Evolutionary conservation across 2,329 filamentous ascomycete genomes (phyloP), one percentile per base, ranked within the genome.

Genomic region (Neonectria ditissima): DNA sequence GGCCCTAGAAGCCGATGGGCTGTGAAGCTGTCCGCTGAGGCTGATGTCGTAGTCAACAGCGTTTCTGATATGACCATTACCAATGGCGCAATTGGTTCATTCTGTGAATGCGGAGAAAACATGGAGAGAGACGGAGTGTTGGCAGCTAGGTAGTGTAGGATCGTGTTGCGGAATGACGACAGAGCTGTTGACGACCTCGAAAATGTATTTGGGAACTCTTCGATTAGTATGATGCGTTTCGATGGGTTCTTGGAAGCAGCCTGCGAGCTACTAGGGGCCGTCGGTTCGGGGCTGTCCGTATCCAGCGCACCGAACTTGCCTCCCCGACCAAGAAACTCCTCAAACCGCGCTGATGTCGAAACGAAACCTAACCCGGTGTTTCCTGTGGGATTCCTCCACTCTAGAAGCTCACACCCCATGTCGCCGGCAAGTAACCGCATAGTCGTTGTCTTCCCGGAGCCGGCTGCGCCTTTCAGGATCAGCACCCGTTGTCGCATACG

Each of bases 61-160:
- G 93, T 97, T 78, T 99, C 96, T 0, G 96, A 97, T 54, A 99
- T 89, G 62, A 99, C 87, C 81, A 99, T 90, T 32, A 99, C 87
- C 37, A 98, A 84, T 0, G 96, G 96, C 1, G 87, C 89, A 26
- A 89, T 81, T 10, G 83, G 78, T 4, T 86, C 83, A 54, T 71
- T 70, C 32, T 71, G 77, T 52, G 73, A 78, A 70, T 79, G 82
- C 65, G 74, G 82, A 22, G 77, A 80, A 75, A 82, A 86, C 60
- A 77, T 74, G 30, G 84, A 77, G 14, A 87, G 78, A 7, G 89
- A 83, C 1, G 89, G 87, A 1, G 86, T 88, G 69, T 89, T 89
- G 13, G 88, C 82, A 8, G 91, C 89, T 53, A 97, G 84, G 76
- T 92, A 97, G 59, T 91, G 88, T 59, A 93, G 79, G 30, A 99